phyloP scores from a whole-genome alignment of 306 rosid species.

The Glycine tomentella region DNA sequence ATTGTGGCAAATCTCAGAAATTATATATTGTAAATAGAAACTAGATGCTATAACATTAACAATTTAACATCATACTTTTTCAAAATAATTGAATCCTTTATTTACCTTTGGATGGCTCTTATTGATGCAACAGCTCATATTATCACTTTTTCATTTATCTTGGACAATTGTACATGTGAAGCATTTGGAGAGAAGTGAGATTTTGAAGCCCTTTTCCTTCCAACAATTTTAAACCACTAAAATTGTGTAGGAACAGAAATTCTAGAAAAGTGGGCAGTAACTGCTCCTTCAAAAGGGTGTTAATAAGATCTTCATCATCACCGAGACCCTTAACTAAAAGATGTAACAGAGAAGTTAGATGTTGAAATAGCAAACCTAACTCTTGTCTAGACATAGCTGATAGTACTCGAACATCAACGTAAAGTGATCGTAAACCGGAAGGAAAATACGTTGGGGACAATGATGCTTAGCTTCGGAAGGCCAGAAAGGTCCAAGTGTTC shows the following conservation, averaged over 20 bases:
- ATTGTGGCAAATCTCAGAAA: too few relatives aligned
- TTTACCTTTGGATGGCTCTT: not conserved
- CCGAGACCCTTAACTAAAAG: not conserved
- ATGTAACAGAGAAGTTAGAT: constrained; percentile 5
- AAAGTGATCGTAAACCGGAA: constrained; percentile 1
- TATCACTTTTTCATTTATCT: not conserved
- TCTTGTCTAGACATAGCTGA: constrained; percentile 12
- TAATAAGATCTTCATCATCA: not conserved
- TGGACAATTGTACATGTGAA: not conserved
- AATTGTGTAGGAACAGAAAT: not conserved
- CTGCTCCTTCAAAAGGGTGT: not conserved
- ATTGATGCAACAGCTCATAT: constrained; percentile 2
- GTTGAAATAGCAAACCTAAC: not conserved
- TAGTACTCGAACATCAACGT: constrained; percentile 1
- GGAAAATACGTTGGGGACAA: constrained; percentile 3
- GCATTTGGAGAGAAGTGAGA: constrained; percentile 19
- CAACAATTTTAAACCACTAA: not conserved
- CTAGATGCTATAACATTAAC: not conserved
- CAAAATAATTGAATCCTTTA: not conserved
- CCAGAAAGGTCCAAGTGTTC: not conserved
- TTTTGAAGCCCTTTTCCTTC: constrained; percentile 18
- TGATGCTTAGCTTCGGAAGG: constrained; percentile 10
- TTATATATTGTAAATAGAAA: too few relatives aligned
- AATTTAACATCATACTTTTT: not conserved
- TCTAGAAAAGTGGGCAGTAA: constrained; percentile 11